Percentiles rank a stretch among this genome's conserved stretches.
These are phyloP conservation scores for Termitomyces sp. DNA, from an alignment of 768 basidiomycete genomes.

Conservation along the genomic window DNA sequence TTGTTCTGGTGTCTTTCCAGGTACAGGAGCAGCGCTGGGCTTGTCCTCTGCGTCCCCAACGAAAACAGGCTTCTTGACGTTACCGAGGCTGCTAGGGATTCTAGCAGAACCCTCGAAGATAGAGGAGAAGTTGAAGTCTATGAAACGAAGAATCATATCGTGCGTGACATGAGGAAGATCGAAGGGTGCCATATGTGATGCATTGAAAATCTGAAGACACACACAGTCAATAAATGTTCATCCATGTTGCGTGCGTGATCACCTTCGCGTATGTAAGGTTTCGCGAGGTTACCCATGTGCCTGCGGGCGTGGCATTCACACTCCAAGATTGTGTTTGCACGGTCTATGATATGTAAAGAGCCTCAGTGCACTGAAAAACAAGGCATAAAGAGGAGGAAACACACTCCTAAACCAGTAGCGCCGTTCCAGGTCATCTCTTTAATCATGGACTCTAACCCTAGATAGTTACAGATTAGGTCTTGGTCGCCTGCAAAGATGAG, in stretches of 20 bases:
- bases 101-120: conserved; percentile 76
- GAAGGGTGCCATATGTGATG: conserved; percentile 93
- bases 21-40: conserved; percentile 28
- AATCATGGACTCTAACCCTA: conserved; percentile 86
- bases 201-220: conserved; percentile 67
- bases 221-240: not conserved
- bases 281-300: conserved; percentile 86
- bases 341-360: conserved; percentile 30
- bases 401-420: conserved; percentile 74
- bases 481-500: conserved; percentile 93
- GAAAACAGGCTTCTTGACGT: conserved; percentile 60
- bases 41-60: conserved; percentile 37
- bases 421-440: conserved; percentile 85
- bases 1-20: conserved; percentile 66
- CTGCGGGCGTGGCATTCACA: conserved; percentile 72
- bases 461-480: conserved; percentile 94
- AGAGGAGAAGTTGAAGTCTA: conserved; percentile 83
- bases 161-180: conserved; percentile 86
- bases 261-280: conserved; percentile 95
- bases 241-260: conserved; percentile 6
- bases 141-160: conserved; percentile 98
- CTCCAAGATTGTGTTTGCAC: conserved; percentile 70
- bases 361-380: not conserved
- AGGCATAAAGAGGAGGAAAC: conserved; percentile 22
- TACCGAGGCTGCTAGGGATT: conserved; percentile 79